Base-by-base conservation (phyloP, 768 basidiomycete species). In the Gloeostereum incarnatum region DNA sequence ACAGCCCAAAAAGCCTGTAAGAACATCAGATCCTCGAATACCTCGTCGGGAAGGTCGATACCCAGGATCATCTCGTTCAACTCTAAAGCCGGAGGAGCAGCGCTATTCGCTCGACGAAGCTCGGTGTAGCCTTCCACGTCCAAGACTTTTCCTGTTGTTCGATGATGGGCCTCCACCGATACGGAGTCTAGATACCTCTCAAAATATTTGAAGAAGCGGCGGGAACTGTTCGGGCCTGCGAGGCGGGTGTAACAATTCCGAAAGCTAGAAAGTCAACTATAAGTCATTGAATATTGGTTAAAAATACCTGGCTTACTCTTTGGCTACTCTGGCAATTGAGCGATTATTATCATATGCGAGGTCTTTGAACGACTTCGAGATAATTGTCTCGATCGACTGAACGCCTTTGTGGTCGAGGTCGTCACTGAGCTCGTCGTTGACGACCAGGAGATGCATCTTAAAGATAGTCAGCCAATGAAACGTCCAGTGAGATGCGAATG, bases 41-140 rank as follows among this genome's bases (percentile, higher is more conserved):
- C 65, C 36, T 71, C 65, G 39, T 83, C 73, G 8, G 76, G 73
- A 24, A 83, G 61, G 53, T 85, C 76, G 33, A 78, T 66, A 31
- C 69, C 74, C 32, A 77, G 64, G 36, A 65, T 67, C 45, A 74
- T 80, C 41, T 78, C 78, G 36, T 76, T 65, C 21, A 83, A 63
- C 25, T 69, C 71, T 49, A 78, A 81, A 57, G 76, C 81, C 38
- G 73, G 63, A 18, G 73, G 66, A 46, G 76, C 71, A 31, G 75
- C 81, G 51, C 80, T 81, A 55, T 77, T 82, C 49, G 82, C 75
- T 35, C 81, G 71, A 35, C 81, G 78, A 43, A 81, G 66, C 2
- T 59, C 49, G 36, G 71, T 62, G 59, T 75, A 84, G 3, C 68
- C 55, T 8, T 68, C 61, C 31, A 76, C 51, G n/a, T n/a, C n/a